phyloP scores from a whole-genome alignment of 805 yeast species.

The Wickerhamomyces rabaulensis region DNA sequence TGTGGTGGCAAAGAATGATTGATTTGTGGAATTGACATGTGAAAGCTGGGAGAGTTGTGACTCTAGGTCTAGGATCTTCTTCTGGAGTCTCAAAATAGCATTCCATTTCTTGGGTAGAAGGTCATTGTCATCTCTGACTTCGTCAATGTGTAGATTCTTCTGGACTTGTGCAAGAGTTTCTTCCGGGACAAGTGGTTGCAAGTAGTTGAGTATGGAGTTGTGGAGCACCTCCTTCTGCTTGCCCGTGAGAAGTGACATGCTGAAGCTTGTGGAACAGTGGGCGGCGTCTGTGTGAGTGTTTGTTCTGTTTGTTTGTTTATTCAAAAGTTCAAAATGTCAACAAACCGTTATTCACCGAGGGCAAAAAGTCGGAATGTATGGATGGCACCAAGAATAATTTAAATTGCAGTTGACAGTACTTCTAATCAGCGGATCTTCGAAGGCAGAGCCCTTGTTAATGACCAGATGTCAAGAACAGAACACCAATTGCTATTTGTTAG shows the following conservation, averaged over 20 bases:
- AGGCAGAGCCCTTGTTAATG: too few relatives aligned
- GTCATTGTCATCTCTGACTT: constrained; percentile 22
- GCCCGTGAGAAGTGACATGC: constrained; percentile 31
- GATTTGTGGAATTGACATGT: constrained; percentile 32
- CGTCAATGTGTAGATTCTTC: constrained; percentile 16
- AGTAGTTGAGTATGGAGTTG: constrained; percentile 43
- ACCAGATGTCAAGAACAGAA: too few relatives aligned
- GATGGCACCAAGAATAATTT: too few relatives aligned
- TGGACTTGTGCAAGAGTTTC: constrained; percentile 14
- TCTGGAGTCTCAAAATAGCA: constrained; percentile 75
- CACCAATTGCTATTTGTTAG: too few relatives aligned
- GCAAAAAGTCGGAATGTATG: neutral
- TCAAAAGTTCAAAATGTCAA: neutral
- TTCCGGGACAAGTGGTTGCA: constrained; percentile 28
- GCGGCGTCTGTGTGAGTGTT: neutral
- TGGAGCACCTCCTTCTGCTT: constrained; percentile 42
- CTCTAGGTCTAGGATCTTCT: constrained; percentile 66
- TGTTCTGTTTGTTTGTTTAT: neutral
- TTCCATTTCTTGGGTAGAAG: constrained; percentile 80
- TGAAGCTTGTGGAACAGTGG: neutral
- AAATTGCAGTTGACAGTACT: too few relatives aligned
- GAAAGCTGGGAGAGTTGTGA: constrained; percentile 45
- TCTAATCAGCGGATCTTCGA: too few relatives aligned
- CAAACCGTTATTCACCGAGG: neutral
- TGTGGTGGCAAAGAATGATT: constrained; percentile 27